These are phyloP conservation scores for Blastobotrys chiropterorum DNA, from an alignment of 805 yeast species.

Conservation along the genomic window DNA sequence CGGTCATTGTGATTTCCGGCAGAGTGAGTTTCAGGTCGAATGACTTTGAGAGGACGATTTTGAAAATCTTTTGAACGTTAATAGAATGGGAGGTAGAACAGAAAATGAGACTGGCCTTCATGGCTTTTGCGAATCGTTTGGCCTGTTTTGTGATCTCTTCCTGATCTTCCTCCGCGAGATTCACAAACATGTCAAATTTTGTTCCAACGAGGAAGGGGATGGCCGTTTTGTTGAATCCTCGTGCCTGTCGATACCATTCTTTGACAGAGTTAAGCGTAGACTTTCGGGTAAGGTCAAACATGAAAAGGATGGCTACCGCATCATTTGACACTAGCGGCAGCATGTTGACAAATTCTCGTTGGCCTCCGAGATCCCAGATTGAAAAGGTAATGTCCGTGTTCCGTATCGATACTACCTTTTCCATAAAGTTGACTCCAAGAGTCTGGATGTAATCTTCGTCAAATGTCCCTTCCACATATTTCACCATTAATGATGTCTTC, in stretches of 20 bases:
- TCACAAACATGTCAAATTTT: constrained; percentile 82
- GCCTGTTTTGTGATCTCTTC: constrained; percentile 78
- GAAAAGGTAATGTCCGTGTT: constrained; percentile 85
- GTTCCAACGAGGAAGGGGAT: constrained; percentile 91
- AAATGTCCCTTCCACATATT: constrained; percentile 91
- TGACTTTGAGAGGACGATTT: constrained; percentile 82
- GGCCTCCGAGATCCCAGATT: constrained; percentile 96
- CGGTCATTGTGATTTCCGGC: constrained; percentile 76
- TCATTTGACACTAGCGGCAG: constrained; percentile 86
- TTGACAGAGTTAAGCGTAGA: constrained; percentile 81
- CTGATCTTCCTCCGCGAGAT: constrained; percentile 73
- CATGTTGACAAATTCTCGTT: constrained; percentile 92
- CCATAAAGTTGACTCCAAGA: constrained; percentile 92
- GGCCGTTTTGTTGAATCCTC: constrained; percentile 85
- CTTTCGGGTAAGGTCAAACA: constrained; percentile 85
- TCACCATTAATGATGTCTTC: constrained; percentile 92
- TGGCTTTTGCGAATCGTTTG: constrained; percentile 76
- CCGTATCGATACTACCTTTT: constrained; percentile 74
- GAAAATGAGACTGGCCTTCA: constrained; percentile 79
- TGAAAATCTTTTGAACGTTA: constrained; percentile 89
- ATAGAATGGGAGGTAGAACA: constrained; percentile 90
- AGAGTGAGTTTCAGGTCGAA: constrained; percentile 77
- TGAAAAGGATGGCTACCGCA: constrained; percentile 83
- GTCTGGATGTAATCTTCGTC: constrained; percentile 92
- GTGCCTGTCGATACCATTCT: constrained; percentile 91